A percentile compares a stretch with the other conserved stretches of the same genome.
phyloP scores from a whole-genome alignment of 1,284 basidiomycete genomes.

The Trichosporon ovoides region DNA sequence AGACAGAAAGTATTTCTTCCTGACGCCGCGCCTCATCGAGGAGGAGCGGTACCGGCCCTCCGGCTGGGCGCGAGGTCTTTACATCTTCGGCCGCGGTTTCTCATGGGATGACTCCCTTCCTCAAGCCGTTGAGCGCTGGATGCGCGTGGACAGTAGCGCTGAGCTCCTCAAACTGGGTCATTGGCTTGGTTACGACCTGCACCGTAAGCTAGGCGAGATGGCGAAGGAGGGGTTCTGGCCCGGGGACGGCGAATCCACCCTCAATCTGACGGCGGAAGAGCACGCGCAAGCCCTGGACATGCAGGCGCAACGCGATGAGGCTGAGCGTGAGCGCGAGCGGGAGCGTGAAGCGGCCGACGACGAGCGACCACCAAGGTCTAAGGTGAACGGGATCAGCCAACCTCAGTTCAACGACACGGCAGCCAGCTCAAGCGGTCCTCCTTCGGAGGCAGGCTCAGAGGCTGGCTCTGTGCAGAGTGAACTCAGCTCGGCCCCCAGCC shows the following conservation, averaged over 20 bases:
- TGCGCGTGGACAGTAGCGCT: constrained; percentile 29
- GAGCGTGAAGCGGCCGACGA: constrained; percentile 20
- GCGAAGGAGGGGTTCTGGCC: background rate
- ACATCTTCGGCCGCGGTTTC: constrained; percentile 36
- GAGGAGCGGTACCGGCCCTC: constrained; percentile 26
- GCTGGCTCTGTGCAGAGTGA: background rate
- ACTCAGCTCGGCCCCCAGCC: background rate
- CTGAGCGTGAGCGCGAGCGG: constrained; percentile 42
- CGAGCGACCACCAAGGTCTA: background rate
- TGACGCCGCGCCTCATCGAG: constrained; percentile 30
- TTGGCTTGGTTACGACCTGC: background rate
- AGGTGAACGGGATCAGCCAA: background rate
- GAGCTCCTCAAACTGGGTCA: background rate
- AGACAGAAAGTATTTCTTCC: constrained; percentile 34
- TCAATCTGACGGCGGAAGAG: background rate
- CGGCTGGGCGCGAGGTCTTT: constrained; percentile 37
- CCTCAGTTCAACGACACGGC: background rate
- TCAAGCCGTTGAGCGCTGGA: constrained; percentile 31
- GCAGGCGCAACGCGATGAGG: constrained; percentile 39
- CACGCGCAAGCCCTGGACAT: constrained; percentile 41
- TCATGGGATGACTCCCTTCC: constrained; percentile 21
- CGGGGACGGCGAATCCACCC: background rate
- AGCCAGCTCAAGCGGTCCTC: background rate
- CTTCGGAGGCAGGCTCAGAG: background rate
- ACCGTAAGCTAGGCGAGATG: background rate